Base-by-base conservation (phyloP, 2,329 filamentous ascomycete genomes). In the Pseudocercospora eumusae region DNA sequence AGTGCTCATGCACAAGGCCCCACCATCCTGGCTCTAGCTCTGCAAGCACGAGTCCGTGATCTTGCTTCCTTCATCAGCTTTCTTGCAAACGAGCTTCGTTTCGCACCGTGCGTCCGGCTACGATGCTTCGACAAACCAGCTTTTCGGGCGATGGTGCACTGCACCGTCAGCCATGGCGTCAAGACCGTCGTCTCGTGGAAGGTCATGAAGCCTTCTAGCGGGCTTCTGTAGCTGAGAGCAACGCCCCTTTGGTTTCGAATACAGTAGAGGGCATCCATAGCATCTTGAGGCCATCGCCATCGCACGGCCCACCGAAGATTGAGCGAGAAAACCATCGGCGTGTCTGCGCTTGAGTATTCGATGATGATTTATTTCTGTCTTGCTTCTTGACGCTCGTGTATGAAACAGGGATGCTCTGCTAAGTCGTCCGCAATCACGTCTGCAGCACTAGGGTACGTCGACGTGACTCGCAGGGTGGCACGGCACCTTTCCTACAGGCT, bases 171-270 rank as follows among this genome's bases (percentile, higher is more conserved):
- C 58, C 64, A 57, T 64, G 49, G 64, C 61, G 64, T 61, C 55
- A 59, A 53, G 52, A 42, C 59, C 61, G 64, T 59, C 53, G 61
- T 64, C 56, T 63, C 45, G 60, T 55, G 44, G 60, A 57, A 61
- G 60, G 40, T 40, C n/a, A 45, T 27, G 36, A 44, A 42, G 15
- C 53, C 36, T 63, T 61, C 61, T 65, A 63, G 63, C 56, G 58
- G 53, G 52, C 45, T 67, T 65, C 65, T 62, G 40, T 59, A 57
- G 49, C 40, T 47, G 52, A 40, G 52, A 54, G 54, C 25, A 47
- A 21, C 49, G 33, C 53, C 36, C 36, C 55, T 33, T 36, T 47
- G 20, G 64, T 64, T 36, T 61, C 60, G n/a, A n/a, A n/a, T n/a
- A n/a, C 13, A 20, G 23, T 63, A 64, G 47, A 66, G 18, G 9